Percentiles rank a stretch among this genome's conserved stretches.
Conservation (phyloP, 1,139 yeast genomes). For the Zygosaccharomyces sapae region DNA sequence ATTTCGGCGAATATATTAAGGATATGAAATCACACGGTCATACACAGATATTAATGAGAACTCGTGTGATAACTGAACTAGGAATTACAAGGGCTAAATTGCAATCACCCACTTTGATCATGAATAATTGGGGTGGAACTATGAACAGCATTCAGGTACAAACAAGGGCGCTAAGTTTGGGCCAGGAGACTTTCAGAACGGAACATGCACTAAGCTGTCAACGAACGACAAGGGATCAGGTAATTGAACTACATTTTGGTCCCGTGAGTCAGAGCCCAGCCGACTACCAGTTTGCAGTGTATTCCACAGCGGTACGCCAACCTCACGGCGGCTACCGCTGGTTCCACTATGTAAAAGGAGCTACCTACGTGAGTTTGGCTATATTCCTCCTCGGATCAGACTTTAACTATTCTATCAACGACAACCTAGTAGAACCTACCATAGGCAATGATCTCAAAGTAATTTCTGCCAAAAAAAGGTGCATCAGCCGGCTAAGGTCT, state of each 20-base stretch:
- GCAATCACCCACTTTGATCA: background rate
- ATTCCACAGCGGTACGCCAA: constrained; percentile 1
- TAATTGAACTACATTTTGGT: background rate
- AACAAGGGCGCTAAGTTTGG: background rate
- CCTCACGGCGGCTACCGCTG: constrained; percentile 1
- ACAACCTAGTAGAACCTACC: constrained; percentile 5
- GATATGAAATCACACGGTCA: background rate
- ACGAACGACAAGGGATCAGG: background rate
- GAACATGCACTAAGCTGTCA: background rate
- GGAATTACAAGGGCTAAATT: background rate
- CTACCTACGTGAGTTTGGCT: constrained; percentile 1
- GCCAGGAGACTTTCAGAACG: background rate
- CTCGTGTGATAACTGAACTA: constrained; percentile 1
- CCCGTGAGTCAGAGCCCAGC: background rate
- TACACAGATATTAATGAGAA: constrained; percentile 5
- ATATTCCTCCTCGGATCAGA: constrained; percentile 4
- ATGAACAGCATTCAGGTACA: background rate
- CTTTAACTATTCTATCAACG: constrained; percentile 5
- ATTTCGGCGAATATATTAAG: background rate
- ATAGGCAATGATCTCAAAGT: constrained; percentile 7
- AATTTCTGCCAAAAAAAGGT: constrained; percentile 5
- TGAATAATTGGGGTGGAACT: background rate
- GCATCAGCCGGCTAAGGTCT: constrained; percentile 5
- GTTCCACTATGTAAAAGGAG: constrained; percentile 6
- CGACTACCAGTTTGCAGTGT: background rate